Evolutionary conservation across 768 basidiomycete species (phyloP), one percentile per base, ranked within the genome.

Genomic region (Suillus occidentalis): DNA sequence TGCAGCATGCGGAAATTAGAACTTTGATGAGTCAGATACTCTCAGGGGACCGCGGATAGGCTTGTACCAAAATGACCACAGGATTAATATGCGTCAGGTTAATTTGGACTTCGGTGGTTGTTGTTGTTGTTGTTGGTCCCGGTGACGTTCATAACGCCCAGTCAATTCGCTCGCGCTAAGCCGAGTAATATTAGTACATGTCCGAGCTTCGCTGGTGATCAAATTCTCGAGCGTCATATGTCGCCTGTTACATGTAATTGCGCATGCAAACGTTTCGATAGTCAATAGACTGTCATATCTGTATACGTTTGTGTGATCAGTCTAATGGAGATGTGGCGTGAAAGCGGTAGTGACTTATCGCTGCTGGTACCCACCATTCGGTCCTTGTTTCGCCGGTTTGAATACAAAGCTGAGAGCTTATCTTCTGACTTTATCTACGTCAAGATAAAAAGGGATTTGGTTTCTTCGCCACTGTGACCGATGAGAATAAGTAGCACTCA

Each of bases 361-460:
- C 18, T 59, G 28, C 20, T 42, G 28, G 20, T 40, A 59, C 40
- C 39, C 22, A 16, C 57, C 18, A 6, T 59, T 59, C 34, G 40
- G 25, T 13, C 58, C 18, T 59, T 40, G 58, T 28, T 42, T 28
- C 25, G 25, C 39, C 57, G 39, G 25, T 3, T 40, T 40, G 18
- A 39, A 59, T 12, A 8, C 40, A 31, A 28, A 40, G 3, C 18
- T 59, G 25, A 59, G 6, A 10, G 16, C 58, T 59, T 59, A 59
- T 59, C 58, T 59, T 31, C 58, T 59, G 12, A 12, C 40, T 40
- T 59, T 59, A 59, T 59, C 40, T 20, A 40, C 25, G 25, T 28
- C 37, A 39, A 40, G 39, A 28, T 40, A 25, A 58, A 25, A 18
- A 31, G 10, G 40, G 6, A 20, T 59, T n/a, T 10, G 28, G 8